Evolutionary conservation across 2,329 filamentous ascomycete genomes (phyloP).

Genomic region (Tolypocladium tundrense): DNA sequence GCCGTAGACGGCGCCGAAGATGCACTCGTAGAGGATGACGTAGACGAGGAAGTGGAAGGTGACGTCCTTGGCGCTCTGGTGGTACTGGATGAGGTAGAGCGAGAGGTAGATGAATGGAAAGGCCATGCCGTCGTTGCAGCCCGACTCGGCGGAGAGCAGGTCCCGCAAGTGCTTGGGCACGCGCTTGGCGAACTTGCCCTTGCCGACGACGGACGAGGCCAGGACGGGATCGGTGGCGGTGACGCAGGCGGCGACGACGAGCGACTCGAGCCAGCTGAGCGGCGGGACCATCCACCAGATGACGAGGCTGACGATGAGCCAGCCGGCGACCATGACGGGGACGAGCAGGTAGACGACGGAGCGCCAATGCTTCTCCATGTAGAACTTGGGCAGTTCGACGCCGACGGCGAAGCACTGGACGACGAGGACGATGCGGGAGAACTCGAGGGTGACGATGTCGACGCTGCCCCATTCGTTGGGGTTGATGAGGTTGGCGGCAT

Average conservation of each 20-base stretch:
- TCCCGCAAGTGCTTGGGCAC: constrained; percentile 97
- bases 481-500: constrained; percentile 72
- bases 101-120: constrained; percentile 95
- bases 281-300: constrained; percentile 81
- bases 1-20: constrained; percentile 84
- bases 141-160: constrained; percentile 88
- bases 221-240: constrained; percentile 95
- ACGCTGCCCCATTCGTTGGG: constrained; percentile 68
- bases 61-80: constrained; percentile 56
- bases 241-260: constrained; percentile 83
- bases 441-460: constrained; percentile 81
- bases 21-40: constrained; percentile 88
- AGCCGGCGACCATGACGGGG: constrained; percentile 96
- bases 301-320: constrained; percentile 85
- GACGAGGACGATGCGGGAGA: constrained; percentile 79
- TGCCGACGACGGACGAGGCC: constrained; percentile 94
- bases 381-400: constrained; percentile 81
- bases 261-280: constrained; percentile 80
- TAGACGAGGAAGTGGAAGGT: constrained; percentile 80
- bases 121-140: constrained; percentile 99
- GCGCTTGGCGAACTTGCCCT: constrained; percentile 96
- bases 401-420: constrained; percentile 90
- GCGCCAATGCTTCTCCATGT: constrained; percentile 97
- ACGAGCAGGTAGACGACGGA: constrained; percentile 82
- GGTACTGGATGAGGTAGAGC: constrained; percentile 79